Evolutionary conservation across 2,329 filamentous ascomycete species (phyloP), one percentile per base, ranked within the genome.

Genomic region (Talaromyces amestolkiae): DNA sequence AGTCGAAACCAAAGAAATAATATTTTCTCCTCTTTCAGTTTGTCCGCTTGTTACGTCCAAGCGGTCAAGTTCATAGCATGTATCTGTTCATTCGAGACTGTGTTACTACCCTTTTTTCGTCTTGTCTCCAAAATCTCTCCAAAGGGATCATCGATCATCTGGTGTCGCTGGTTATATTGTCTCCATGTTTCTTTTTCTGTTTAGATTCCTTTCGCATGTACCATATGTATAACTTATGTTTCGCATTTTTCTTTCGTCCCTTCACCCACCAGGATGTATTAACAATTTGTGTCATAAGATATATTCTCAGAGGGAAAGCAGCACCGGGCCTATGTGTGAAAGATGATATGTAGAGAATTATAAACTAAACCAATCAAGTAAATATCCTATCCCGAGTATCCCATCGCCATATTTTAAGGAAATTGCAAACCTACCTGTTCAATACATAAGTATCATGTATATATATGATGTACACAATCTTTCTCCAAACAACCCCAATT

Each of bases 211-310:
- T 59, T 59, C 24, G 37, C 33, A 35, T 63, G 61, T 63, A 63
- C 19, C 31, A 58, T 63, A 63, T 63, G 39, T 63, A 63, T 63
- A 63, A 24, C 61, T 15, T 15, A 11, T 56, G 27, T 63, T 27
- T 24, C 5, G 22, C 19, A 24, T 56, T 56, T 27, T 24, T 27
- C 15, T 15, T 47, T 37, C 22, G 27, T 10, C 37, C 35, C 56
- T 59, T 43, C 31, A 37, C 51, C 31, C 31, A 37, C 51, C n/a
- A 54, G 51, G 51, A 63, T 63, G 61, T 63, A 63, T 47, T 58
- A 63, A 56, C 61, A 63, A 37, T 39, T 31, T 59, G 35, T 41
- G 22, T n/a, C 37, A 43, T 41, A 43, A 31, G 13, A 39, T 31
- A 22, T 19, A 27, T 24, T 37, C 11, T 22, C 27, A 35, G n/a